These are phyloP conservation scores for Cladosporium colombiae DNA, from an alignment of 2,329 filamentous ascomycete species.

Conservation along the genomic window DNA sequence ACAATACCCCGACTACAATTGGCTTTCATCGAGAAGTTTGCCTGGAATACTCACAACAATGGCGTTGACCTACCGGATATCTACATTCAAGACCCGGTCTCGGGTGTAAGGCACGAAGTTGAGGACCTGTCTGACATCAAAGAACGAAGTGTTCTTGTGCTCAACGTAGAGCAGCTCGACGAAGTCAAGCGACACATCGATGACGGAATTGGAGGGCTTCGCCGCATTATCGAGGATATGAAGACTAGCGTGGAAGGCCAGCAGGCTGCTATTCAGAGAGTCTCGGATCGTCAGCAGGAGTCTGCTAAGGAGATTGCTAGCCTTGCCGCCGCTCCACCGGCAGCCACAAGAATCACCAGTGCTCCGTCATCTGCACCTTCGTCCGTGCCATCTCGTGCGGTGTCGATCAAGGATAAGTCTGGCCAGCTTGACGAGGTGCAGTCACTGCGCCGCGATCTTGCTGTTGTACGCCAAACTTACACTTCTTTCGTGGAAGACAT, in stretches of 20 bases:
- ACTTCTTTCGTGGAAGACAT: constrained; percentile 88
- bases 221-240: constrained; percentile 80
- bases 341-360: constrained; percentile 44
- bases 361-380: constrained; percentile 31
- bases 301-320: constrained; percentile 82
- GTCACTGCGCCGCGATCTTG: constrained; percentile 80
- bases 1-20: constrained; percentile 87
- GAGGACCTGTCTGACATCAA: constrained; percentile 93
- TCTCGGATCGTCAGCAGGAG: constrained; percentile 89
- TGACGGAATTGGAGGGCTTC: constrained; percentile 79
- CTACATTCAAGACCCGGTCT: constrained; percentile 94
- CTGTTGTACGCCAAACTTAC: constrained; percentile 89
- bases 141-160: constrained; percentile 88
- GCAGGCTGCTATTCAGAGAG: constrained; percentile 74
- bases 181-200: constrained; percentile 97
- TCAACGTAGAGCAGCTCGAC: constrained; percentile 90
- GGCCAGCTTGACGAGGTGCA: constrained; percentile 77
- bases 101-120: constrained; percentile 92
- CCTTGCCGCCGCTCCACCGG: constrained; percentile 45
- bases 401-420: constrained; percentile 44
- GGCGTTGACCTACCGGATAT: constrained; percentile 93
- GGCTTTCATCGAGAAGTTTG: constrained; percentile 98
- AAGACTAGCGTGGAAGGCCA: constrained; percentile 83
- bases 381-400: constrained; percentile 8
- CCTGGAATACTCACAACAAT: constrained; percentile 96